phyloP scores from a whole-genome alignment of 2,329 filamentous ascomycete genomes.

The Aureobasidium sp. region DNA sequence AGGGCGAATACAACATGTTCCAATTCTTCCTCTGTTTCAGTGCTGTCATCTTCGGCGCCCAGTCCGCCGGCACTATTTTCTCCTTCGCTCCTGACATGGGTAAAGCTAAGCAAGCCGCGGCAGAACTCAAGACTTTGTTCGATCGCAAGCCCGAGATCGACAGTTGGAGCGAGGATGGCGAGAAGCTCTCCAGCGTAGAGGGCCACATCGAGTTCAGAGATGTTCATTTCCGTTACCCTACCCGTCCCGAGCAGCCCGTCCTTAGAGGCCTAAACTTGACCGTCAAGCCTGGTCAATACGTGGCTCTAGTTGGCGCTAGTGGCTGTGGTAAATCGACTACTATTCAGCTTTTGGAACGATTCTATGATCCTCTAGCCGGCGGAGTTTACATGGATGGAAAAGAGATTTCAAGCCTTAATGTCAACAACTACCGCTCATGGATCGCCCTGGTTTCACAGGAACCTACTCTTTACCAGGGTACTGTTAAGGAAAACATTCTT shows the following conservation, averaged over 20 bases:
- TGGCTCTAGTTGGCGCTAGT: conserved; percentile 85
- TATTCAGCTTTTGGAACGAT: conserved; percentile 83
- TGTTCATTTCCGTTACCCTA: conserved; percentile 91
- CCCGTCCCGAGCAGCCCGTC: conserved; percentile 82
- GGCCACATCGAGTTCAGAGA: conserved; percentile 82
- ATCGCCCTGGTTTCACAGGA: conserved; percentile 90
- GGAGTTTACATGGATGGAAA: conserved; percentile 73
- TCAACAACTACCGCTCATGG: conserved; percentile 75
- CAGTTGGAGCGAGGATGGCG: conserved; percentile 65
- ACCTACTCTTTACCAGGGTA: conserved; percentile 88
- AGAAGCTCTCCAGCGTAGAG: conserved; percentile 53
- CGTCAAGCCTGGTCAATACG: conserved; percentile 69
- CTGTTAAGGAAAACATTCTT: conserved; percentile 81
- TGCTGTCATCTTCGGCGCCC: conserved; percentile 80
- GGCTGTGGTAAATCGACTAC: conserved; percentile 94
- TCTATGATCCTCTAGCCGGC: conserved; percentile 81
- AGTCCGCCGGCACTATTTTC: conserved; percentile 84
- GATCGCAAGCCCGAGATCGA: conserved; percentile 77
- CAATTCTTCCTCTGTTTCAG: conserved; percentile 91
- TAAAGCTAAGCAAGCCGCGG: conserved; percentile 78
- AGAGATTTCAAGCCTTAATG: conserved; percentile 70
- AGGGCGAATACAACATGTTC: conserved; percentile 63
- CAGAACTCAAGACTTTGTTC: conserved; percentile 71
- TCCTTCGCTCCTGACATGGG: conserved; percentile 88
- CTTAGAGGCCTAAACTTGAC: conserved; percentile 71